Conservation (phyloP, 495 filamentous ascomycete genomes). For the Sordaria brevicollis region DNA sequence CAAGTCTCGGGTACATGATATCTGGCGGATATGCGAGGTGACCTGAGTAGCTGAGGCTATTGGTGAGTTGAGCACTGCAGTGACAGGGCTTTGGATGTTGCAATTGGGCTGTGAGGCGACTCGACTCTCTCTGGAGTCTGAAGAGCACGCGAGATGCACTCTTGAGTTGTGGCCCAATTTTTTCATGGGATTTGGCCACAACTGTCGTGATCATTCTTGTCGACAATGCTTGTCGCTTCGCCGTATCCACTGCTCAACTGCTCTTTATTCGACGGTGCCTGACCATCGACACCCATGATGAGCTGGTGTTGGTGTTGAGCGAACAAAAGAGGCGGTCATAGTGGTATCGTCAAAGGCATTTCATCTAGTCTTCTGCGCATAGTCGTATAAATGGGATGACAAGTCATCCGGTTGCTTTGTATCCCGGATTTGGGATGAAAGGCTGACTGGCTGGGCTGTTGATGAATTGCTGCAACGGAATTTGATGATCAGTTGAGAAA, state of each 20-base stretch:
- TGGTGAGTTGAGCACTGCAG: background rate
- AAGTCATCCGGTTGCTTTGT: background rate
- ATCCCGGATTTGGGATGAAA: background rate
- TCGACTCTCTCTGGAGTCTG: background rate
- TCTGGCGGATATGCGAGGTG: background rate
- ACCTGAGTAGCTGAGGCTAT: background rate
- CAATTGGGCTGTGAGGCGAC: background rate
- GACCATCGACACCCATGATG: background rate
- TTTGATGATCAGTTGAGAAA: background rate
- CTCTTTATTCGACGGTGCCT: background rate
- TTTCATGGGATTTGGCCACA: background rate
- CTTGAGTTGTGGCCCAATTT: background rate
- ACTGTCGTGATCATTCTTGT: background rate
- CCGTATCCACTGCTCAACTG: background rate
- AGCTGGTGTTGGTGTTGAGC: background rate
- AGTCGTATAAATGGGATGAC: background rate
- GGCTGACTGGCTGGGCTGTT: background rate
- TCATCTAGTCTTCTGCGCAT: background rate
- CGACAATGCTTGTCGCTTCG: background rate
- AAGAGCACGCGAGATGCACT: background rate
- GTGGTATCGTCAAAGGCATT: background rate
- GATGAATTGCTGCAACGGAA: background rate
- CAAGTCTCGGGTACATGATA: background rate
- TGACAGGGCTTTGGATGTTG: background rate
- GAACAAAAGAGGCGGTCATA: background rate